Conservation (phyloP, 2,329 filamentous ascomycete genomes). For the Dactylonectria macrodidyma region DNA sequence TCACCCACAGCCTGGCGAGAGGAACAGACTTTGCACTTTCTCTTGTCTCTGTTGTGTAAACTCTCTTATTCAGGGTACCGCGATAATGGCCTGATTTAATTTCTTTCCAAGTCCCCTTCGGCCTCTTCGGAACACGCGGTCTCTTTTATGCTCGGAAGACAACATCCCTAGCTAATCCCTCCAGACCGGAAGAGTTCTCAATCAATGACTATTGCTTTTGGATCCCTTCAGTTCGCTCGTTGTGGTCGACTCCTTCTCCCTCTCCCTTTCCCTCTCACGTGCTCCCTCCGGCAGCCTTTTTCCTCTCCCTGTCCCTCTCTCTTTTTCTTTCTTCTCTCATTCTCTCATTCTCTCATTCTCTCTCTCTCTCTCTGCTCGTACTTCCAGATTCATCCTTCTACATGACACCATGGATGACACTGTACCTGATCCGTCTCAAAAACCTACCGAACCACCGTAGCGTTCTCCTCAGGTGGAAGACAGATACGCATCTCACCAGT, state of each 20-base stretch:
- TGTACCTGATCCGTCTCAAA: conserved; percentile 6
- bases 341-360: neutral
- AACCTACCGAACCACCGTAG: neutral
- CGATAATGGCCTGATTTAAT: conserved; percentile 20
- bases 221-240: neutral
- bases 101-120: conserved; percentile 19
- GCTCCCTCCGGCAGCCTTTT: conserved; percentile 7
- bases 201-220: neutral
- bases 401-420: neutral
- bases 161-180: neutral
- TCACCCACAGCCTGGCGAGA: neutral
- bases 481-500: neutral
- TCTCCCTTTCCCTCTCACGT: neutral
- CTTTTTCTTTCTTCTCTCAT: neutral
- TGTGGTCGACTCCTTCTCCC: neutral
- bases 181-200: neutral
- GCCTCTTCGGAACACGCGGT: conserved; percentile 12
- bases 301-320: neutral
- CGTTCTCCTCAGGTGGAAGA: conserved; percentile 6
- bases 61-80: conserved; percentile 24
- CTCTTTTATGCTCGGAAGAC: neutral
- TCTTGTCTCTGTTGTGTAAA: conserved; percentile 3
- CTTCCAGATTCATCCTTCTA: conserved; percentile 17
- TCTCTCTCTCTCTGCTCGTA: neutral
- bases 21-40: neutral